Conservation (phyloP, 345 rosid genomes). For the Rhodomyrtus tomentosa region DNA sequence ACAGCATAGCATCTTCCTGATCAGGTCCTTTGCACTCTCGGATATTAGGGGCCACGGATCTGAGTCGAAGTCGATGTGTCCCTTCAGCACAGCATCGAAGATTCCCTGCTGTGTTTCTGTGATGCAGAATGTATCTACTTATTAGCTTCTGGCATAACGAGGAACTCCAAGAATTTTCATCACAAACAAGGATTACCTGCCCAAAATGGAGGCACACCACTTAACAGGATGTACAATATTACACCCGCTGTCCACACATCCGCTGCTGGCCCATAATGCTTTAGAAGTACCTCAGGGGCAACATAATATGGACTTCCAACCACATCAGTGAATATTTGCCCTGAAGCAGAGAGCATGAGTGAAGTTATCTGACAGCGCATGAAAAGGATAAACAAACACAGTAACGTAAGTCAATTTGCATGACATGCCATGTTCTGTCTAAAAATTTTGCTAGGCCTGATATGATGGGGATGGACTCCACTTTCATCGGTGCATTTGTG, state of each 20-base stretch:
- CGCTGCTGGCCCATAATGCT: conserved; percentile 88
- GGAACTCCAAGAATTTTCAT: not conserved
- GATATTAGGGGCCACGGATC: conserved; percentile 98
- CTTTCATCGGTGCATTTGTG: not conserved
- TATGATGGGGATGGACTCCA: not conserved
- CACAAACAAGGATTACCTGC: conserved; percentile 42
- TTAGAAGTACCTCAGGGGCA: conserved; percentile 92
- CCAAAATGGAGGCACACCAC: conserved; percentile 99
- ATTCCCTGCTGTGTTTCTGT: conserved; percentile 95
- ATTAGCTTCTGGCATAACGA: not conserved
- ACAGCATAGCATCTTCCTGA: conserved; percentile 78
- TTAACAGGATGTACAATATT: conserved; percentile 84
- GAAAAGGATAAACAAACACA: not conserved
- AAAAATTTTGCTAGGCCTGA: not conserved
- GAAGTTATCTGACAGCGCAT: not conserved
- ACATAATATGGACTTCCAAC: conserved; percentile 98
- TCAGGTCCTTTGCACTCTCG: conserved; percentile 87
- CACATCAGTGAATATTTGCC: conserved; percentile 81
- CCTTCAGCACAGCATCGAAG: conserved; percentile 94
- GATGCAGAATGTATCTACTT: not conserved
- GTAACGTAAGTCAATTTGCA: not conserved
- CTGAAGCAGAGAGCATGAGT: conserved; percentile 22
- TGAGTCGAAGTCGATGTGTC: conserved; percentile 76
- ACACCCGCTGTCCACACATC: conserved; percentile 99
- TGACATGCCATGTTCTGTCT: not conserved